Evolutionary conservation across 306 rosid species (phyloP).

Genomic region (Albizia julibrissin): DNA sequence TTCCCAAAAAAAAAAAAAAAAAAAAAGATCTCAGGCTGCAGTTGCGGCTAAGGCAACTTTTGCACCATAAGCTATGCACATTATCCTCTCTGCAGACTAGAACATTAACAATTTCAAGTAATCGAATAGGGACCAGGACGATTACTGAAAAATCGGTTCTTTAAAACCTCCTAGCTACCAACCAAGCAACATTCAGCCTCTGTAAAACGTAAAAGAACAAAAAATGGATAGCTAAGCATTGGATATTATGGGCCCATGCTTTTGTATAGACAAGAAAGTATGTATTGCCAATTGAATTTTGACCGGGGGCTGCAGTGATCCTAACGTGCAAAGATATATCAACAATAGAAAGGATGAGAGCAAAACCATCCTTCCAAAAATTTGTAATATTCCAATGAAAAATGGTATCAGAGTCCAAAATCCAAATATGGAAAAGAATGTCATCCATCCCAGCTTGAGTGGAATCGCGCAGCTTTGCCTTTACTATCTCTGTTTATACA

Average conservation of each 20-base stretch:
- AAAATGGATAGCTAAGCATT: not conserved
- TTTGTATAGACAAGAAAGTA: slow-evolving; percentile 36
- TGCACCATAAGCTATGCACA: not conserved
- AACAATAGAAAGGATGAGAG: slow-evolving; percentile 56
- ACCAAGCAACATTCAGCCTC: not conserved
- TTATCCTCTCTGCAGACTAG: too few relatives aligned
- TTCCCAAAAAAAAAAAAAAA: not conserved
- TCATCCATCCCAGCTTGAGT: slow-evolving; percentile 39
- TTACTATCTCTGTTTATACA: slow-evolving; percentile 54
- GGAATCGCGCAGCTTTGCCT: slow-evolving; percentile 44
- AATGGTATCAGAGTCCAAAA: slow-evolving; percentile 43
- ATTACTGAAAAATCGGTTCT: too few relatives aligned
- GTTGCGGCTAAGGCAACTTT: not conserved
- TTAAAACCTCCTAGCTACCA: not conserved
- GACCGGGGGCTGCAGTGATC: slow-evolving; percentile 37
- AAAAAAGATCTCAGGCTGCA: not conserved
- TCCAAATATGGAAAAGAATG: slow-evolving; percentile 46
- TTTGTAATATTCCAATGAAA: slow-evolving; percentile 33
- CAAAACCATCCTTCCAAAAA: slow-evolving; percentile 75
- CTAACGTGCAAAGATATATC: slow-evolving; percentile 49
- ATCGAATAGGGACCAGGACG: too few relatives aligned
- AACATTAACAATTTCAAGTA: too few relatives aligned
- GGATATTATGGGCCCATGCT: slow-evolving; percentile 13
- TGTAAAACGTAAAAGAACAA: not conserved
- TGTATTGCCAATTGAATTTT: slow-evolving; percentile 27